phyloP scores from a whole-genome alignment of 805 yeast genomes.

The Schwanniomyces sp. region DNA sequence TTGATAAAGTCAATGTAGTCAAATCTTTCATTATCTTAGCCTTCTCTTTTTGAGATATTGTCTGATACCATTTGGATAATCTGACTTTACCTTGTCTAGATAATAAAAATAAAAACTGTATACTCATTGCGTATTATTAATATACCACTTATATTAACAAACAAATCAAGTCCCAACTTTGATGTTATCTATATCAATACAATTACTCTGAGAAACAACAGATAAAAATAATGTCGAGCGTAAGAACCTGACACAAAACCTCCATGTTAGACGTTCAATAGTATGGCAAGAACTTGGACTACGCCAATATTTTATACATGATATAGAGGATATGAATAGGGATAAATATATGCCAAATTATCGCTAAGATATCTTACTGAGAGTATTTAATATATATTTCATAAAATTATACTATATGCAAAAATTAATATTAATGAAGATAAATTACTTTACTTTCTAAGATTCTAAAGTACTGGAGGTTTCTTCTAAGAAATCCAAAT shows the following conservation, averaged over 20 bases:
- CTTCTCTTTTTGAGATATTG: constrained; percentile 83
- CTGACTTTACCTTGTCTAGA: constrained; percentile 96
- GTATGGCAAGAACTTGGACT: too few species aligned
- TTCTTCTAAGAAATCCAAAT: constrained; percentile 40
- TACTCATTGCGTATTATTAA: constrained; percentile 50
- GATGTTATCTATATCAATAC: too few species aligned
- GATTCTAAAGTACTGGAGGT: constrained; percentile 37
- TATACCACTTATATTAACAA: not conserved
- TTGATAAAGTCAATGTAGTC: constrained; percentile 77
- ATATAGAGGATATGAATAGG: too few species aligned
- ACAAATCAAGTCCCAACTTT: too few species aligned
- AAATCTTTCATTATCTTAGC: constrained; percentile 80
- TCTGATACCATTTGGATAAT: constrained; percentile 88
- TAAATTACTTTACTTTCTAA: not conserved
- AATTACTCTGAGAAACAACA: not conserved
- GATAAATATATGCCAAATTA: too few species aligned
- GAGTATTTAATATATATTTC: too few species aligned
- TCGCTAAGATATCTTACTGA: too few species aligned
- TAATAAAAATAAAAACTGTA: constrained; percentile 75
- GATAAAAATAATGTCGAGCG: not conserved
- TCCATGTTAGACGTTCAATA: too few species aligned
- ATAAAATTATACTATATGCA: not conserved
- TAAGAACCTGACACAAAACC: not conserved
- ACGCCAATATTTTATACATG: too few species aligned
- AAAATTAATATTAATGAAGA: not conserved